Evolutionary conservation across 2,329 filamentous ascomycete genomes (phyloP), one percentile per base, ranked within the genome.

Genomic region (Pseudogymnoascus sp.): DNA sequence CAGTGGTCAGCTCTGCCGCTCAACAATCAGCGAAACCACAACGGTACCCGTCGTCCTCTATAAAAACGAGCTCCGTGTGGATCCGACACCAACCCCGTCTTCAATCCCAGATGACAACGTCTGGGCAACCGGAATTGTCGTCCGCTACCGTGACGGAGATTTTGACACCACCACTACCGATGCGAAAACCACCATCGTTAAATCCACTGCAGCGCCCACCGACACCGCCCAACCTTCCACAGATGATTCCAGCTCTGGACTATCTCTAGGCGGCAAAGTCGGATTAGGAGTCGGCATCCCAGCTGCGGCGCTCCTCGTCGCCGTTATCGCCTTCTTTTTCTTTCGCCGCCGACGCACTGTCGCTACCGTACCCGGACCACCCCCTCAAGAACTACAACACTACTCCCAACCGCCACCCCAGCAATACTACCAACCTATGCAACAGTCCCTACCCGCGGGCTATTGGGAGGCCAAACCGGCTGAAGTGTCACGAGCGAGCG

Each of bases 271-370:
- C 6, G 69, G 65, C 30, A 67, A 64, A 30, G 59, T 65, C 1
- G 70, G 68, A 7, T 70, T 75, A 28, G 73, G 67, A 3, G 66
- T 75, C 1, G 65, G 67, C 4, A 63, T 74, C 38, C 72, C 72
- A 0, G 16, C 73, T 0, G 66, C 70, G 2, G 62, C 68, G 14
- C 62, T 75, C 11, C 67, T 65, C 1, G 30, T 68, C 4, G 57
- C 69, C 4, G 61, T 65, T 0, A 68, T 64, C 2, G 61, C 66
- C 5, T 70, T 73, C 59, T 61, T 73, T 54, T 69, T 67, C 65
- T 70, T 68, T 62, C 65, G 71, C 16, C 67, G 69, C n/a, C 67
- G 64, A 57, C 63, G 63, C 59, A 7, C 38, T 4, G 3, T 63
- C 12, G 14, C 41, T 12, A 11, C 25, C n/a, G 43, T 11, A 30